Evolutionary conservation across 2,329 filamentous ascomycete genomes (phyloP), one percentile per base, ranked within the genome.

Genomic region (Monilinia aucupariae): DNA sequence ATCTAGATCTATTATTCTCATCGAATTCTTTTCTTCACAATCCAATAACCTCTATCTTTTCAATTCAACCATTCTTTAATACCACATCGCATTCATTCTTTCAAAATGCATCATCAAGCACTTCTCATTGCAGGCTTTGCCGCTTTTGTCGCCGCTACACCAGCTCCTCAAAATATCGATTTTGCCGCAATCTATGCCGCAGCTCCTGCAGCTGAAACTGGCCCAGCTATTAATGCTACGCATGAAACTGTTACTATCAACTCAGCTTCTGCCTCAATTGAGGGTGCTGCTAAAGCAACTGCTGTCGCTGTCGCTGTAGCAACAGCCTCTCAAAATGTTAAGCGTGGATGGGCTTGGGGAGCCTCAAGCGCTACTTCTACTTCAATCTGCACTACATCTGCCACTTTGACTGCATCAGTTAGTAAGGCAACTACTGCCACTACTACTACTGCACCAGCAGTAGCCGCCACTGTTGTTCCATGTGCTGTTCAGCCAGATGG

Each of bases 401-500:
- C 25, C 37, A 22, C 53, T 45, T 20, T 22, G 20, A 10, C 22
- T 27, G 39, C 27, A 10, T 8, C 30, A 7, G n/a, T n/a, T 17
- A 13, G 4, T 13, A 6, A 30, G 6, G 27, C 27, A 3, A 17
- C 41, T n/a, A 12, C 49, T 45, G 15, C 48, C 6, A 34, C 50
- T n/a, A 54, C 51, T 7, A 27, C 55, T 15, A 12, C 41, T 15
- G 51, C 39, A 2, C 49, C 54, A 39, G 47, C 59, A 49, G 39
- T 48, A 8, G 47, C 50, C 9, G 41, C 59, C 9, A 27, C 48
- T 9, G 59, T 61, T 8, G 30, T 25, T 30, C 52, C 63, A 32
- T 60, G 51, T 7, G 48, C 48, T 4, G 51, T 50, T 30, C 45
- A 64, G 48, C 64, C 69, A 7, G 49, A 49, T 10, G 75, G 75